These are phyloP conservation scores for Craspedostauros australis DNA, from an alignment of 108 stramenopile genomes.

Conservation along the genomic window DNA sequence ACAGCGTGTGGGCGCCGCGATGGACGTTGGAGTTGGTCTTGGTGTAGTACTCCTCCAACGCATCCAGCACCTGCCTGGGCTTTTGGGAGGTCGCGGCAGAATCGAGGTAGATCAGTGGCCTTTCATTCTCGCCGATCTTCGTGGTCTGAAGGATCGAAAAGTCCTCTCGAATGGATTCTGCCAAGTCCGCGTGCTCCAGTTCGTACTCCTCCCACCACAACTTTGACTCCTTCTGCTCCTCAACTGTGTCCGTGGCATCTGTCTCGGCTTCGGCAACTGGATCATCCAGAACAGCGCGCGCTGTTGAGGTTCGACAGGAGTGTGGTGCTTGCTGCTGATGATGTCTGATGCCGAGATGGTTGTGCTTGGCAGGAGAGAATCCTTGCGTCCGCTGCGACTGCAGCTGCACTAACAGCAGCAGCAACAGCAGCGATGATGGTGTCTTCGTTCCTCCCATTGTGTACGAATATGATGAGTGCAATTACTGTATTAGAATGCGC, in stretches of 20 bases:
- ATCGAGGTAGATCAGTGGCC: conserved; percentile 87
- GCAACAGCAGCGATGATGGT: no score
- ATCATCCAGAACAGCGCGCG: no score
- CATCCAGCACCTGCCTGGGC: conserved; percentile 76
- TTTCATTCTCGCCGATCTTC: conserved; percentile 16
- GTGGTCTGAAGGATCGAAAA: conserved; percentile 36
- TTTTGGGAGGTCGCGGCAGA: conserved; percentile 96
- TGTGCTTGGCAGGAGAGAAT: no score
- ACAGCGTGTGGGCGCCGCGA: conserved; percentile 86
- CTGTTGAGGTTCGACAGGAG: no score
- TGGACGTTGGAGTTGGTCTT: conserved; percentile 89
- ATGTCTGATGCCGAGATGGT: no score
- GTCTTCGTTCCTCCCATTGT: no score
- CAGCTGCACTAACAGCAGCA: no score
- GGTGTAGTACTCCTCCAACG: conserved; percentile 64
- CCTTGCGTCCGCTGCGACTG: no score
- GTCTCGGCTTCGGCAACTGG: no score
- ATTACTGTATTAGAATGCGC: no score
- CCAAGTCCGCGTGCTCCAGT: conserved; percentile 17
- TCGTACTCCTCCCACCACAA: conserved; percentile 23
- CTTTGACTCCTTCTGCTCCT: background rate
- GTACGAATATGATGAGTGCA: no score
- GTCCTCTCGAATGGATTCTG: conserved; percentile 30
- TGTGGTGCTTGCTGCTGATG: no score
- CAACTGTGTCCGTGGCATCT: background rate